phyloP scores from a whole-genome alignment of 495 filamentous ascomycete species.

The Wilcoxina mikolae region DNA sequence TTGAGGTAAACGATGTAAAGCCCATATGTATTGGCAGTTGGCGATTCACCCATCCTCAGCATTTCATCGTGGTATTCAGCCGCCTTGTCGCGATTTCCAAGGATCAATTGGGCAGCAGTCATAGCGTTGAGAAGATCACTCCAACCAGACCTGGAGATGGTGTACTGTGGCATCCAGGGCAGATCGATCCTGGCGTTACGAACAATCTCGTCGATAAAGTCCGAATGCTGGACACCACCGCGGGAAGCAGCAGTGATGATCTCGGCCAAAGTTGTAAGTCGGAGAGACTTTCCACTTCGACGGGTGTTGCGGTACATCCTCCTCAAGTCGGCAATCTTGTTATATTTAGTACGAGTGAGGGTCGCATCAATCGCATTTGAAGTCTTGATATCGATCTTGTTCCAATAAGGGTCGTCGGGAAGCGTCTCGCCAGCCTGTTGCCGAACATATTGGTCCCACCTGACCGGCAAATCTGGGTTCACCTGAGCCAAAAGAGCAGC shows the following conservation, averaged over 20 bases:
- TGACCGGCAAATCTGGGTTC: constrained; percentile 35
- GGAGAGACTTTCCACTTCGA: constrained; percentile 74
- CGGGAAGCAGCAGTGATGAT: constrained; percentile 82
- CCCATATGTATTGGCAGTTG: constrained; percentile 93
- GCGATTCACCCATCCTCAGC: constrained; percentile 62
- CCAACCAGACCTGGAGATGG: constrained; percentile 84
- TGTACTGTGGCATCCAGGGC: constrained; percentile 64
- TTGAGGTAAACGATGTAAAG: constrained; percentile 97
- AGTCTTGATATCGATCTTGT: constrained; percentile 79
- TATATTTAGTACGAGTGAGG: constrained; percentile 52
- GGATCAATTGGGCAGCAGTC: constrained; percentile 79
- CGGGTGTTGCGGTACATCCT: constrained; percentile 80
- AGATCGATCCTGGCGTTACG: constrained; percentile 76
- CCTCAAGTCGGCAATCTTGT: constrained; percentile 66
- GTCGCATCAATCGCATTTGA: constrained; percentile 78
- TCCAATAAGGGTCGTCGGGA: constrained; percentile 68
- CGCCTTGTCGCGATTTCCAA: constrained; percentile 64
- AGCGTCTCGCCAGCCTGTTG: constrained; percentile 8
- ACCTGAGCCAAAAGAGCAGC: constrained; percentile 19
- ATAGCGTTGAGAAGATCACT: constrained; percentile 80
- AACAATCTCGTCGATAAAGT: constrained; percentile 72
- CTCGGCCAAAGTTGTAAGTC: constrained; percentile 92
- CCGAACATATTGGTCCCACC: constrained; percentile 21
- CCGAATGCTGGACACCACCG: constrained; percentile 46
- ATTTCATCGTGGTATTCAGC: constrained; percentile 81